Evolutionary conservation across 352 stramenopile genomes (phyloP).

Genomic region (Phytophthora sp.): DNA sequence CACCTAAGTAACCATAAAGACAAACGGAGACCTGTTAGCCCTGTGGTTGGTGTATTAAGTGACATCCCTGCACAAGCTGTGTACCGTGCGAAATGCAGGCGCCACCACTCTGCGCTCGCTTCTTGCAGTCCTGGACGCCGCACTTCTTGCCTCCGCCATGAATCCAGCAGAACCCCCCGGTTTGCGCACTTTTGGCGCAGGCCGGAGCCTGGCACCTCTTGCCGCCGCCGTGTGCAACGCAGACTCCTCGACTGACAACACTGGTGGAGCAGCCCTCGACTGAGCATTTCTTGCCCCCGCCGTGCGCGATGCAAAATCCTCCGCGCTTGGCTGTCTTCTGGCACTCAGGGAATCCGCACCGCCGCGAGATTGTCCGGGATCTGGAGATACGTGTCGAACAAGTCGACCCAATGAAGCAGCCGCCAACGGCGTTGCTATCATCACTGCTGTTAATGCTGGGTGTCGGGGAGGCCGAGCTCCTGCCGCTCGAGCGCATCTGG

Average conservation of each 20-base stretch:
- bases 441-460: constrained; percentile 11
- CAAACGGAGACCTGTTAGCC: constrained; percentile 3
- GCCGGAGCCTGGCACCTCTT: constrained; percentile 47
- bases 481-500: constrained; percentile 26
- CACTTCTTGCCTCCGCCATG: constrained; percentile 73
- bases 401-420: not conserved
- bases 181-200: constrained; percentile 49
- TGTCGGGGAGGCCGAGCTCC: constrained; percentile 11
- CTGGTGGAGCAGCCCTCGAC: constrained; percentile 58
- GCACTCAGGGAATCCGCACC: constrained; percentile 59
- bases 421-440: constrained; percentile 3
- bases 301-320: constrained; percentile 60
- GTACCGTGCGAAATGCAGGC: constrained; percentile 60
- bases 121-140: constrained; percentile 51
- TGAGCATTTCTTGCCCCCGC: constrained; percentile 58
- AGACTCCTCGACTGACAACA: constrained; percentile 63
- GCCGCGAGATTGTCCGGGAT: constrained; percentile 18
- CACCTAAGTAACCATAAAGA: constrained; percentile 32
- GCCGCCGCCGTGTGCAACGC: constrained; percentile 65
- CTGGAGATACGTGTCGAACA: not conserved
- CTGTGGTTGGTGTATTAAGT: not conserved
- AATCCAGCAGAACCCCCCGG: constrained; percentile 52
- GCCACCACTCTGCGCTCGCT: constrained; percentile 59
- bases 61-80: not conserved
- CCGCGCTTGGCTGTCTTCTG: constrained; percentile 58